A percentile compares a stretch with the other conserved stretches of the same genome.
Conservation (phyloP, 352 stramenopile genomes). For the Globisporangium nunn region DNA sequence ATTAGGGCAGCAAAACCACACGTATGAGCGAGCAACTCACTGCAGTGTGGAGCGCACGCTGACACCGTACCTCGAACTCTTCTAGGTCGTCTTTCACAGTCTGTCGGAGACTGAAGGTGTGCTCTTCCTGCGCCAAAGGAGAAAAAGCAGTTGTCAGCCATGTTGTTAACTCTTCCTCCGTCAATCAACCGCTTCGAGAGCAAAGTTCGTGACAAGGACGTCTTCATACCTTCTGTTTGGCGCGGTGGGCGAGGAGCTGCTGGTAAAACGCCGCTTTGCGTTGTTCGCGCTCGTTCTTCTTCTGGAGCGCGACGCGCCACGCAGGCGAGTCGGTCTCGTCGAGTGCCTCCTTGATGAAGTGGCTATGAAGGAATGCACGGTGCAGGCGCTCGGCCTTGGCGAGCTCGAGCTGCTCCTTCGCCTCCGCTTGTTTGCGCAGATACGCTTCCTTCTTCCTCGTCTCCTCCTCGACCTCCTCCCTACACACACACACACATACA, state of each 20-base stretch:
- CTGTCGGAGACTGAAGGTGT: constrained; percentile 45
- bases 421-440: constrained; percentile 18
- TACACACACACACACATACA: constrained; percentile 6
- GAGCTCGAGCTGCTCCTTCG: constrained; percentile 34
- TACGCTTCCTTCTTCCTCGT: constrained; percentile 21
- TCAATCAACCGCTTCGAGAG: no score
- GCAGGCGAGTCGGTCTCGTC: constrained; percentile 64
- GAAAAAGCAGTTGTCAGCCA: no score
- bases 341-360: constrained; percentile 65
- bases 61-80: constrained; percentile 40
- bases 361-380: constrained; percentile 54
- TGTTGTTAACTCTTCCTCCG: no score
- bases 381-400: constrained; percentile 70
- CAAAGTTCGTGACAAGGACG: no score
- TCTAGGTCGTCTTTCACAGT: constrained; percentile 44
- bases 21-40: background rate
- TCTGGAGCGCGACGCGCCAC: constrained; percentile 53
- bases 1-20: background rate
- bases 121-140: constrained; percentile 22
- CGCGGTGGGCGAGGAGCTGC: constrained; percentile 35
- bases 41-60: background rate
- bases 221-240: constrained; percentile 27
- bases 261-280: constrained; percentile 49
- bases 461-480: constrained; percentile 33
- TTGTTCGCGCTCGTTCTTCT: constrained; percentile 51